phyloP scores from a whole-genome alignment of 2,329 filamentous ascomycete species.

The Diaporthe sp. region DNA sequence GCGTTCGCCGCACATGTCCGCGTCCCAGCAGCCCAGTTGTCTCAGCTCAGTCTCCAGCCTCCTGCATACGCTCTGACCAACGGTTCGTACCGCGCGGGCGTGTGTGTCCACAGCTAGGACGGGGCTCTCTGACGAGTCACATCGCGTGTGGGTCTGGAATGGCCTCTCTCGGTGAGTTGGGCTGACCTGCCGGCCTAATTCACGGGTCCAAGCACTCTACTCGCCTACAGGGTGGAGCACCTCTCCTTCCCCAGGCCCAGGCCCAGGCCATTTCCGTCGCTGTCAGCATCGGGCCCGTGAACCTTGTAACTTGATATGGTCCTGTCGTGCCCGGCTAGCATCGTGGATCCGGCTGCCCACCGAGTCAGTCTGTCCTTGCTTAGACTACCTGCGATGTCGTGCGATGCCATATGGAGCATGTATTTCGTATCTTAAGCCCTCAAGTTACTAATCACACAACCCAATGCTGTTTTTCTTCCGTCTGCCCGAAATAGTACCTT shows the following conservation, averaged over 20 bases:
- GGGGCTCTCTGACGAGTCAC: conserved; percentile 32
- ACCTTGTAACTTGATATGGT: neutral
- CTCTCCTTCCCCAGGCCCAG: neutral
- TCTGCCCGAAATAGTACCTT: neutral
- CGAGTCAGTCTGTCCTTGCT: neutral
- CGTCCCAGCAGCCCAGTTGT: conserved; percentile 25
- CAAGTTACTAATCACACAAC: neutral
- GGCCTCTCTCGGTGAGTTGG: conserved; percentile 8
- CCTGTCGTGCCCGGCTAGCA: neutral
- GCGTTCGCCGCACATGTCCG: conserved; percentile 35
- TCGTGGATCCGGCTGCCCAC: neutral
- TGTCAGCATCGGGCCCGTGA: conserved; percentile 2
- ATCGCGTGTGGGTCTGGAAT: conserved; percentile 15
- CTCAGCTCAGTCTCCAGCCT: conserved; percentile 37
- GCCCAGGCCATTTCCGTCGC: neutral
- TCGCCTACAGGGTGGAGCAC: neutral
- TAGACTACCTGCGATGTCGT: neutral
- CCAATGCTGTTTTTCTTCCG: no score
- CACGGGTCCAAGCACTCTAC: conserved; percentile 20
- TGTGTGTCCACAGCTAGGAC: neutral
- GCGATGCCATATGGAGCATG: neutral
- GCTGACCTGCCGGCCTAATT: neutral
- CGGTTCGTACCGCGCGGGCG: conserved; percentile 28
- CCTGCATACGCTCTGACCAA: conserved; percentile 45
- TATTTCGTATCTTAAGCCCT: neutral